Percentiles rank a stretch among this genome's conserved stretches.
These are phyloP conservation scores for Fusarium piperis DNA, from an alignment of 2,329 filamentous ascomycete species.

Conservation along the genomic window DNA sequence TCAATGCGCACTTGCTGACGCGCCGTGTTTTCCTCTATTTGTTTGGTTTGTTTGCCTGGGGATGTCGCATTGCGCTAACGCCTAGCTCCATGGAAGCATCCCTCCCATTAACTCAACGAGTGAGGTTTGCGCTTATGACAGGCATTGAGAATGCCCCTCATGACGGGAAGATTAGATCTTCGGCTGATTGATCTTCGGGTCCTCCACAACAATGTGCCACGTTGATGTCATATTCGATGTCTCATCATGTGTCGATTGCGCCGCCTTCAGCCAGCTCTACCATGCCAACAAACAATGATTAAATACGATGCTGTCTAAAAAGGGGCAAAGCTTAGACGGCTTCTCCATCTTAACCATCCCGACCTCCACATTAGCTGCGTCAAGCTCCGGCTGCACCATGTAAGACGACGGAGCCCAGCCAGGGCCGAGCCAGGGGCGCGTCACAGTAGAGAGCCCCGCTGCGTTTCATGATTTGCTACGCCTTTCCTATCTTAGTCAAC, in stretches of 20 bases:
- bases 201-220: not conserved
- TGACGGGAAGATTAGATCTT: not conserved
- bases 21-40: constrained; percentile 4
- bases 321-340: constrained; percentile 15
- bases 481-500: constrained; percentile 28
- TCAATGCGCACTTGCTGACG: not conserved
- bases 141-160: constrained; percentile 8
- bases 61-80: constrained; percentile 14
- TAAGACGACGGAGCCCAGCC: constrained; percentile 17
- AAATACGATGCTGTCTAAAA: constrained; percentile 12
- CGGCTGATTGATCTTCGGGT: not conserved
- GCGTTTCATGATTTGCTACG: constrained; percentile 32
- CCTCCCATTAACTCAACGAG: constrained; percentile 3
- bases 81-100: constrained; percentile 4
- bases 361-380: not conserved
- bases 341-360: constrained; percentile 17
- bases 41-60: constrained; percentile 15
- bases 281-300: not conserved
- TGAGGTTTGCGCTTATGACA: constrained; percentile 5
- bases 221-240: not conserved
- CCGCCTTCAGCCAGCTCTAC: not conserved
- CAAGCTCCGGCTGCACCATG: constrained; percentile 1
- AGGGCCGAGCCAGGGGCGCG: constrained; percentile 14
- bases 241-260: not conserved
- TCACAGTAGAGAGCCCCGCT: constrained; percentile 27